Conservation (phyloP, 371 early-diverging fungal species). For the Dinochytrium kinnereticum region DNA sequence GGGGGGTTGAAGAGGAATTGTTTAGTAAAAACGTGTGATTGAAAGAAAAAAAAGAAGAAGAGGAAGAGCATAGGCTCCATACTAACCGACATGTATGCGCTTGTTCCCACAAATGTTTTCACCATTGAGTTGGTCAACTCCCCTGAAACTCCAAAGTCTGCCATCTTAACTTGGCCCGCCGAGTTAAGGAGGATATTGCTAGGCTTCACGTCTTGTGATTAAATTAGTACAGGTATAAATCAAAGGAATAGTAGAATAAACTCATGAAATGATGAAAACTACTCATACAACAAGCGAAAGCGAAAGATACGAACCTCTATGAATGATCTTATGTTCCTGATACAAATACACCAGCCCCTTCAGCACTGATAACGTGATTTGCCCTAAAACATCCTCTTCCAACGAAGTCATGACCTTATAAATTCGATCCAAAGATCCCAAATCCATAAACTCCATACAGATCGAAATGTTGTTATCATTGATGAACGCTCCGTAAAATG, state of each 20-base stretch:
- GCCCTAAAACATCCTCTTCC: conserved; percentile 74
- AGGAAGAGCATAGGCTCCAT: conserved; percentile 1
- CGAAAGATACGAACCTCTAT: conserved; percentile 60
- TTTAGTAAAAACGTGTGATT: conserved; percentile 15
- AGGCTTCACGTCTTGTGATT: conserved; percentile 56
- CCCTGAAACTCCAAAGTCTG: conserved; percentile 95
- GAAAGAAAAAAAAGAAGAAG: not conserved
- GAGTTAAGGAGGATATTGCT: conserved; percentile 60
- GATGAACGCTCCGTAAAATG: conserved; percentile 91
- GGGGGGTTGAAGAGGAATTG: conserved; percentile 3
- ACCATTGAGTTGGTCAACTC: conserved; percentile 89
- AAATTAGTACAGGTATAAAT: not conserved
- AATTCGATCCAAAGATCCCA: conserved; percentile 81
- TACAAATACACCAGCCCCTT: conserved; percentile 72
- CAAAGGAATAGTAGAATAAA: not conserved
- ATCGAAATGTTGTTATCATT: conserved; percentile 89
- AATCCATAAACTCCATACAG: conserved; percentile 95
- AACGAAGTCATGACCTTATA: conserved; percentile 79
- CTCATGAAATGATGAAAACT: not conserved
- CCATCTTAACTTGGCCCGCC: conserved; percentile 88
- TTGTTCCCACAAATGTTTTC: conserved; percentile 94
- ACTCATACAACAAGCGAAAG: not conserved
- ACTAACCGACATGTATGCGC: conserved; percentile 94
- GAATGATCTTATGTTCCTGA: conserved; percentile 86
- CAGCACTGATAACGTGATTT: conserved; percentile 73